Conservation (phyloP, 495 filamentous ascomycete species). For the Penicillium argentinense region DNA sequence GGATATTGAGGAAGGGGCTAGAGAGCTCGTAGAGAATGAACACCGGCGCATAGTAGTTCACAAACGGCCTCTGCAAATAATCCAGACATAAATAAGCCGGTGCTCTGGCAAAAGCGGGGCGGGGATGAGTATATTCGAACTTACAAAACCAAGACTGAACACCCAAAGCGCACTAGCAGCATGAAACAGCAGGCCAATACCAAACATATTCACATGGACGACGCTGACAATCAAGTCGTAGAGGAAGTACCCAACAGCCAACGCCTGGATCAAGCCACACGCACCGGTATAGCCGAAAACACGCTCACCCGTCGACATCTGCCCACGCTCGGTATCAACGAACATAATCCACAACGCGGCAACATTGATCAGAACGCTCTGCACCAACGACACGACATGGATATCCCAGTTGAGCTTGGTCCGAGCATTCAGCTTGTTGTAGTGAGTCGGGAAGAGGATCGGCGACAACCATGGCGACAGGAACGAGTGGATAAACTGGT, state of each 20-base stretch:
- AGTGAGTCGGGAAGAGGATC: slow-evolving; percentile 67
- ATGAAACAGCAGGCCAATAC: slow-evolving; percentile 85
- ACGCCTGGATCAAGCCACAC: slow-evolving; percentile 77
- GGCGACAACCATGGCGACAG: slow-evolving; percentile 74
- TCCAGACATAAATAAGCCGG: not conserved
- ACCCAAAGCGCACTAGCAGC: slow-evolving; percentile 81
- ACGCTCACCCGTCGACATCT: slow-evolving; percentile 72
- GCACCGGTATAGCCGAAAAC: slow-evolving; percentile 87
- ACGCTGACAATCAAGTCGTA: slow-evolving; percentile 84
- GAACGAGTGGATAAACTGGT: slow-evolving; percentile 71
- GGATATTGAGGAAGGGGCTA: slow-evolving; percentile 89
- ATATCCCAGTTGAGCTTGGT: slow-evolving; percentile 94
- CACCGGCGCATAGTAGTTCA: slow-evolving; percentile 86
- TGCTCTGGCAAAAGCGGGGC: not conserved
- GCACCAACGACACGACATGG: slow-evolving; percentile 90
- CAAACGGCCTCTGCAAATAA: slow-evolving; percentile 71
- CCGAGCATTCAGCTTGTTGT: slow-evolving; percentile 61
- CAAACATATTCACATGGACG: slow-evolving; percentile 75
- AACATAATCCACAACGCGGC: slow-evolving; percentile 83
- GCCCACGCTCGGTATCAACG: slow-evolving; percentile 69
- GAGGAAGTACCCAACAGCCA: slow-evolving; percentile 92
- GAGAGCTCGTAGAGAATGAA: slow-evolving; percentile 99
- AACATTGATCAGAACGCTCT: slow-evolving; percentile 75
- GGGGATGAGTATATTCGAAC: slow-evolving; percentile 32
- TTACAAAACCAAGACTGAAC: slow-evolving; percentile 88